These are phyloP conservation scores for Erythrophleum fordii DNA, from an alignment of 306 rosid species.

Conservation along the genomic window DNA sequence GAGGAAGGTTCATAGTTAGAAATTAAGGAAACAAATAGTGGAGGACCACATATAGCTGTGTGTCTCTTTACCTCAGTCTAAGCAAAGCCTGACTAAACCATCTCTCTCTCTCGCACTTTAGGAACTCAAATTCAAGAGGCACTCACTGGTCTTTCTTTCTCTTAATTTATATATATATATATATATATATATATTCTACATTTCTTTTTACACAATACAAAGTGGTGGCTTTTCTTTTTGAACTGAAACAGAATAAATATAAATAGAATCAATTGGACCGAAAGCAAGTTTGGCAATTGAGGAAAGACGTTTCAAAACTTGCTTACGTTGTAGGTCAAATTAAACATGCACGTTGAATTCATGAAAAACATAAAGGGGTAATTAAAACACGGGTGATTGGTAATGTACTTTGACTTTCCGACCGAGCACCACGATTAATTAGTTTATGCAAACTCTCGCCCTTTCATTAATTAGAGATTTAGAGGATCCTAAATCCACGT, in stretches of 20 bases:
- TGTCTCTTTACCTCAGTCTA: not conserved
- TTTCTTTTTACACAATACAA: not conserved
- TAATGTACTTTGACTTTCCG: not conserved
- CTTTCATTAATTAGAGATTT: no score
- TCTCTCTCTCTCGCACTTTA: not conserved
- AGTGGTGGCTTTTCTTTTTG: not conserved
- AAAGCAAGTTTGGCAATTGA: not conserved
- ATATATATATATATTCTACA: not conserved
- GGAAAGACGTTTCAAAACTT: slow-evolving; percentile 28
- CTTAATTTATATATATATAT: not conserved
- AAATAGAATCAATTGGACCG: not conserved
- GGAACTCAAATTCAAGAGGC: not conserved
- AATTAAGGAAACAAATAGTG: slow-evolving; percentile 6
- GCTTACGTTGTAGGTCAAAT: not conserved
- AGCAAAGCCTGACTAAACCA: slow-evolving; percentile 22
- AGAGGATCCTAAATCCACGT: no score
- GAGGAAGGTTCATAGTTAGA: slow-evolving; percentile 19
- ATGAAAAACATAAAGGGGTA: not conserved
- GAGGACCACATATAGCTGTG: no score
- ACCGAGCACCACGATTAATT: not conserved
- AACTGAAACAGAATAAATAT: not conserved
- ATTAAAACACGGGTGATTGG: not conserved
- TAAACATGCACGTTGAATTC: slow-evolving; percentile 4
- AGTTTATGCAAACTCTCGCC: no score
- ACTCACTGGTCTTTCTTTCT: not conserved